Evolutionary conservation across 257 asterid species (phyloP).

Genomic region (Nicotiana attenuata): DNA sequence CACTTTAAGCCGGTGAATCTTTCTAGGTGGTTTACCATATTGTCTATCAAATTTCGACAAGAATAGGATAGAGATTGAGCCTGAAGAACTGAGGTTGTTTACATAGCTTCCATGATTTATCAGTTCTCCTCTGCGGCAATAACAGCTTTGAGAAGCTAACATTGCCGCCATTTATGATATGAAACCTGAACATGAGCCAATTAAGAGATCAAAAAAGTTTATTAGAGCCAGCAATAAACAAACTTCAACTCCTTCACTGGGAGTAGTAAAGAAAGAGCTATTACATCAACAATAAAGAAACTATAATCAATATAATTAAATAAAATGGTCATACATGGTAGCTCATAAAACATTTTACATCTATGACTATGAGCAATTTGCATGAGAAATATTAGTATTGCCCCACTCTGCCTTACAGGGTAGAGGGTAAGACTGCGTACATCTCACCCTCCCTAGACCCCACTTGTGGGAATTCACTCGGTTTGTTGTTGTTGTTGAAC

Average conservation of each 20-base stretch:
- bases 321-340: background rate
- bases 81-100: constrained; percentile 48
- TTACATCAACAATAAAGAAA: background rate
- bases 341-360: background rate
- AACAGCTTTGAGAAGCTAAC: constrained; percentile 64
- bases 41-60: constrained; percentile 21
- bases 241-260: background rate
- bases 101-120: constrained; percentile 31
- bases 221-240: background rate
- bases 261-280: background rate
- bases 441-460: too few species aligned
- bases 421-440: too few species aligned
- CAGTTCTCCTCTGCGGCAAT: constrained; percentile 45
- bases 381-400: background rate
- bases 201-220: background rate
- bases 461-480: too few species aligned
- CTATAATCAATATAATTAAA: background rate
- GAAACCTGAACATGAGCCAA: constrained; percentile 28
- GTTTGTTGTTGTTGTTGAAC: background rate
- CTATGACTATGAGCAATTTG: background rate
- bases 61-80: constrained; percentile 28
- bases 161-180: constrained; percentile 49
- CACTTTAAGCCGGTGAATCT: constrained; percentile 24
- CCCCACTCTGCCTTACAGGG: background rate
- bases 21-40: constrained; percentile 21